phyloP scores from a whole-genome alignment of 106 monocot species.

The Chionographis japonica region DNA sequence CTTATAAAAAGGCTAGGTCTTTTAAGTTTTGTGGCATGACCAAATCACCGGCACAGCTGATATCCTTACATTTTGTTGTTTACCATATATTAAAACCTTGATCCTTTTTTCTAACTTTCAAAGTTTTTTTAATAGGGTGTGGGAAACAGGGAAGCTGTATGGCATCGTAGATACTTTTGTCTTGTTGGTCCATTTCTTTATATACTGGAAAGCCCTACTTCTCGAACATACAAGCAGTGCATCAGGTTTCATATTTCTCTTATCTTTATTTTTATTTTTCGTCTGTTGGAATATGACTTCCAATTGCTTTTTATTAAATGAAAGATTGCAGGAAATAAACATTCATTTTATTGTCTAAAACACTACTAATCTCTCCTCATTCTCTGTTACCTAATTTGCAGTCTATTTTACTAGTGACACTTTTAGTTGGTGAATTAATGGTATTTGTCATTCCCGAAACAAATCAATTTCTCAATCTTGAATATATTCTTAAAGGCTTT shows the following conservation, averaged over 20 bases:
- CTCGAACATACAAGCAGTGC: conserved; percentile 79
- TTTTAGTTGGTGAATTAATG: no score
- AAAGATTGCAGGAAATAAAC: no score
- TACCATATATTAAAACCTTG: neutral
- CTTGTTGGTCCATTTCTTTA: conserved; percentile 93
- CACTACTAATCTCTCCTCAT: no score
- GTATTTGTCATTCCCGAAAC: neutral
- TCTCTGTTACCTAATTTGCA: no score
- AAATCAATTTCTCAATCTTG: neutral
- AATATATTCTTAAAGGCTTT: neutral
- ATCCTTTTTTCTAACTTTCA: neutral
- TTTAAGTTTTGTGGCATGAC: no score
- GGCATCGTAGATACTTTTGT: conserved; percentile 85
- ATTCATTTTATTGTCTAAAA: no score
- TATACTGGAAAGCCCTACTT: conserved; percentile 71
- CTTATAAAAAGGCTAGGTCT: no score
- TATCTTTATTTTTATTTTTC: neutral
- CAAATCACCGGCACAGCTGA: no score
- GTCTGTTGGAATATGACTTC: no score
- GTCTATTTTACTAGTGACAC: no score
- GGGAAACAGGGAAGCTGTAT: conserved; percentile 91
- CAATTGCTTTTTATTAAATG: no score
- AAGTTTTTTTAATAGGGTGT: conserved; percentile 60
- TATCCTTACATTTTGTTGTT: no score
- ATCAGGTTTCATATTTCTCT: conserved; percentile 48